These are phyloP conservation scores for Solanum dulcamara DNA, from an alignment of 257 asterid genomes.

Conservation along the genomic window DNA sequence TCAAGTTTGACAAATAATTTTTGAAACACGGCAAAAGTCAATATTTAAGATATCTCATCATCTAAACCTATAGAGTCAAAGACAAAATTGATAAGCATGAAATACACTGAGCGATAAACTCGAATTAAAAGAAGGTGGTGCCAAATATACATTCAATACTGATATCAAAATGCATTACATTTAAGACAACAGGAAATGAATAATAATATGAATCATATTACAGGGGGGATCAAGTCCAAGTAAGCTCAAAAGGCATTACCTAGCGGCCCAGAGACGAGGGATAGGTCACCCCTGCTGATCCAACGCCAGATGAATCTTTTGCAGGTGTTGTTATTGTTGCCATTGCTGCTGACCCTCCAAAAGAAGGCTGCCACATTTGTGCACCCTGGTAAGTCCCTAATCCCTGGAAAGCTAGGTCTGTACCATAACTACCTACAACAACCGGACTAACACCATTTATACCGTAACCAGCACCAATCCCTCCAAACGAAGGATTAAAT, in stretches of 20 bases:
- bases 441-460: slow-evolving; percentile 27
- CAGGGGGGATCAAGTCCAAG: not conserved
- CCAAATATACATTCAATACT: not conserved
- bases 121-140: not conserved
- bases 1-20: not conserved
- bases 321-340: slow-evolving; percentile 13
- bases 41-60: not conserved
- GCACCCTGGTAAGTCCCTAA: slow-evolving; percentile 33
- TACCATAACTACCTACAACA: slow-evolving; percentile 39
- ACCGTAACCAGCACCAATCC: slow-evolving; percentile 40
- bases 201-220: not conserved
- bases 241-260: slow-evolving; percentile 13
- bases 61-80: not conserved
- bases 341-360: slow-evolving; percentile 18
- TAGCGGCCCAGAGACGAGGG: slow-evolving; percentile 37
- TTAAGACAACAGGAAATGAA: not conserved
- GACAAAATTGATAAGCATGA: not conserved
- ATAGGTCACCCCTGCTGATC: slow-evolving; percentile 11
- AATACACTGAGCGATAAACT: not conserved
- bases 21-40: not conserved
- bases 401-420: slow-evolving; percentile 49
- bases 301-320: slow-evolving; percentile 26
- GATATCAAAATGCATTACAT: not conserved
- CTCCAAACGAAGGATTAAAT: slow-evolving; percentile 12
- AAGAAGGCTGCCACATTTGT: slow-evolving; percentile 25